Evolutionary conservation across 2,329 filamentous ascomycete genomes (phyloP).

Genomic region (Colletotrichum sp.): DNA sequence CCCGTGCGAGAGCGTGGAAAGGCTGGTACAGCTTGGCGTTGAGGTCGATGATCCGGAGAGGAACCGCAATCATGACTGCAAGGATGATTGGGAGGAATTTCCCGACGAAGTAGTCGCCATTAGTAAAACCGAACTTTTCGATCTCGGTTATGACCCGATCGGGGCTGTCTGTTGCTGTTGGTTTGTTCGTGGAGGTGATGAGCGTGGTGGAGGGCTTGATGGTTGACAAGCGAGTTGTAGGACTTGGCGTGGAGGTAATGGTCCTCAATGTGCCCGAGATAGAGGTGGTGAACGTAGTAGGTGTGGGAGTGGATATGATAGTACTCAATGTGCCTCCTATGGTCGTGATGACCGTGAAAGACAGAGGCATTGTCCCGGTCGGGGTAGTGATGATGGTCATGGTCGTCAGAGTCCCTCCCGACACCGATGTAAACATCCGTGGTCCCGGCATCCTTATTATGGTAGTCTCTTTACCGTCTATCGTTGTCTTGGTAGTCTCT

Average conservation of each 20-base stretch:
- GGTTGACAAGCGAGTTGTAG: conserved; percentile 28
- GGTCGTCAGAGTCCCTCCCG: conserved; percentile 30
- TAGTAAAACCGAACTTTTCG: conserved; percentile 28
- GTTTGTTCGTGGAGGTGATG: conserved; percentile 26
- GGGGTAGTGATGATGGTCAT: conserved; percentile 31
- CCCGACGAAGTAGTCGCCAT: conserved; percentile 41
- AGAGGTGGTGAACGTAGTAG: conserved; percentile 27
- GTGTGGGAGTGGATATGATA: conserved; percentile 7
- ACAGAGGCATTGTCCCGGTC: conserved; percentile 19
- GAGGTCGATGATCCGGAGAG: conserved; percentile 43
- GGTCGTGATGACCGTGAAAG: conserved; percentile 29
- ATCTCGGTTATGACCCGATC: conserved; percentile 22
- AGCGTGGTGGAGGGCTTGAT: conserved; percentile 24
- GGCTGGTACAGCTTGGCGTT: conserved; percentile 48
- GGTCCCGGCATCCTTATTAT: conserved; percentile 27
- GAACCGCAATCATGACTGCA: conserved; percentile 42
- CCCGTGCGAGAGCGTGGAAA: conserved; percentile 44
- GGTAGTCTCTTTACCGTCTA: conserved; percentile 28
- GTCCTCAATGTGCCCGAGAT: conserved; percentile 32
- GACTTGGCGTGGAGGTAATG: conserved; percentile 30
- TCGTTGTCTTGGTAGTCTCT: conserved; percentile 27
- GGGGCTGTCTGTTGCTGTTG: background rate
- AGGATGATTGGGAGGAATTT: conserved; percentile 47
- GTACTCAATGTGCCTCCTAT: conserved; percentile 26
- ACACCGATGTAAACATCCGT: conserved; percentile 27